phyloP scores from a whole-genome alignment of 352 stramenopile species.

The Peronosclerospora sorghi region DNA sequence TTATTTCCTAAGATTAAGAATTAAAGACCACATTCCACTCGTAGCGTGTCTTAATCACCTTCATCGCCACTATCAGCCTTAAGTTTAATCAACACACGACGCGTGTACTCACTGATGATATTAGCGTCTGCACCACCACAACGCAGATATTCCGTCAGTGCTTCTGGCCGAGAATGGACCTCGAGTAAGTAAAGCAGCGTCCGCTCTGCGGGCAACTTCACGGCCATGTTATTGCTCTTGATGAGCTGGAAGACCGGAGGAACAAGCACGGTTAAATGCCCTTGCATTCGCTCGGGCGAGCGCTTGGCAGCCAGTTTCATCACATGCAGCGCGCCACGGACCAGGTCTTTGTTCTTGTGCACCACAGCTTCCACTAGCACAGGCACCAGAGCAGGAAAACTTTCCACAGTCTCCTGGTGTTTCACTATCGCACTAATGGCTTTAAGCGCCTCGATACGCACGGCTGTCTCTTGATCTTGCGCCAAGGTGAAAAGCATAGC shows the following conservation, averaged over 20 bases:
- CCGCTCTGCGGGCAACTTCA: constrained; percentile 80
- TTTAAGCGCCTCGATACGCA: constrained; percentile 42
- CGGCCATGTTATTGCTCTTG: constrained; percentile 83
- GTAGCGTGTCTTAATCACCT: constrained; percentile 36
- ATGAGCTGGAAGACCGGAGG: constrained; percentile 73
- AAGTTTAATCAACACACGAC: constrained; percentile 80
- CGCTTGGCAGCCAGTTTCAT: constrained; percentile 66
- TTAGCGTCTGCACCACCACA: constrained; percentile 54
- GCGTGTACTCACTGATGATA: constrained; percentile 80
- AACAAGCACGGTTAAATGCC: constrained; percentile 50
- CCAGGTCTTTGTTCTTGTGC: constrained; percentile 76
- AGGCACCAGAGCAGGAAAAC: constrained; percentile 29
- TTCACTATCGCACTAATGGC: constrained; percentile 54
- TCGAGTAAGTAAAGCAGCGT: constrained; percentile 83
- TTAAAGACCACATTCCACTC: not conserved
- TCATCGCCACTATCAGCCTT: constrained; percentile 78
- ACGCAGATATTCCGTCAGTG: constrained; percentile 60
- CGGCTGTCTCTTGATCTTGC: constrained; percentile 52
- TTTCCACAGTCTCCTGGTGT: constrained; percentile 20
- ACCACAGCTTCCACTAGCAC: constrained; percentile 50
- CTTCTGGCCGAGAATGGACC: constrained; percentile 70
- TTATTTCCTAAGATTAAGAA: constrained; percentile 22
- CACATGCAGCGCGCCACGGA: constrained; percentile 56
- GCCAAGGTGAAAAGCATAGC: constrained; percentile 31
- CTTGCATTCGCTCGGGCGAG: constrained; percentile 40